These are phyloP conservation scores for Phialocephala subalpina DNA, from an alignment of 2,329 filamentous ascomycete species.

Conservation along the genomic window DNA sequence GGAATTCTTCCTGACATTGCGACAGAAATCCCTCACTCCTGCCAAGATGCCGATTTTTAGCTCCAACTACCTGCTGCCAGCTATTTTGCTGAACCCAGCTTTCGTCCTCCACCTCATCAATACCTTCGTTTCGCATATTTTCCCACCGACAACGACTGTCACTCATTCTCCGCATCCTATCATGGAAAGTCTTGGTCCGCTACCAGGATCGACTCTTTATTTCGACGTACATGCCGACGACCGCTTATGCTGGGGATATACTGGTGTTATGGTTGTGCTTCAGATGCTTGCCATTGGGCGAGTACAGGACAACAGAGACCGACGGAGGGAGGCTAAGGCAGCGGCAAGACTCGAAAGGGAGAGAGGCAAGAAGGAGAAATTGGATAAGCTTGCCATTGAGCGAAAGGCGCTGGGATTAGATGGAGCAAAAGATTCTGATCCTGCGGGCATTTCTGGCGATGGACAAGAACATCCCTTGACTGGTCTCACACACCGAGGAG, in stretches of 20 bases:
- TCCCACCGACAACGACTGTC: constrained; percentile 41
- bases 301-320: constrained; percentile 39
- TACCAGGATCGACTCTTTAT: constrained; percentile 42
- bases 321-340: constrained; percentile 34
- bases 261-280: constrained; percentile 47
- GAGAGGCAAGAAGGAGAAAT: constrained; percentile 25
- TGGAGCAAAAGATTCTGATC: not conserved
- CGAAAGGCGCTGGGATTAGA: constrained; percentile 8
- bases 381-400: constrained; percentile 17
- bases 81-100: constrained; percentile 49
- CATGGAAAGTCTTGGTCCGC: constrained; percentile 41
- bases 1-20: constrained; percentile 13
- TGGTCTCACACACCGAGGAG: not conserved
- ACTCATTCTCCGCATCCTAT: constrained; percentile 41
- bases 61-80: constrained; percentile 44
- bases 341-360: constrained; percentile 34
- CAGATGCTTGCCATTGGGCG: constrained; percentile 46
- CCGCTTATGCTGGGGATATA: constrained; percentile 49
- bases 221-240: constrained; percentile 49
- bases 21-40: constrained; percentile 20
- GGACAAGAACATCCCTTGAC: constrained; percentile 1
- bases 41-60: constrained; percentile 40
- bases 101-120: constrained; percentile 50
- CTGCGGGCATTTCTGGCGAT: not conserved
- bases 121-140: constrained; percentile 46